Evolutionary conservation across 1,284 basidiomycete genomes (phyloP).

Genomic region (Cryptococcus amylolentus): DNA sequence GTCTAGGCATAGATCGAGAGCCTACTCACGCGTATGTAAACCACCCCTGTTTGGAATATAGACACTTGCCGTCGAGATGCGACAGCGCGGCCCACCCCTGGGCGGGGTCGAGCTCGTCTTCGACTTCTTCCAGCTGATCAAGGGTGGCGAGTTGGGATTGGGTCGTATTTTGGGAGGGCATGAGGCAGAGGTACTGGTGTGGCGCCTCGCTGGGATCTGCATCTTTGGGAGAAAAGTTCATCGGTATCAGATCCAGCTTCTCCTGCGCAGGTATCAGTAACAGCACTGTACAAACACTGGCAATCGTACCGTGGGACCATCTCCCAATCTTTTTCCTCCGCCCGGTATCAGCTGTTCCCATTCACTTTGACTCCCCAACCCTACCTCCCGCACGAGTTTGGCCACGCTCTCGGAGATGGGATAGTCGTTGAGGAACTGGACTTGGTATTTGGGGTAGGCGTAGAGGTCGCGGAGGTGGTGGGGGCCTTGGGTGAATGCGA

Average conservation of each 20-base stretch:
- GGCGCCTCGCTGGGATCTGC: slow-evolving; percentile 4
- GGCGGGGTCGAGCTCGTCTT: slow-evolving; percentile 41
- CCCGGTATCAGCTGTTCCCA: slow-evolving; percentile 61
- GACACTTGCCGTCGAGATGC: slow-evolving; percentile 50
- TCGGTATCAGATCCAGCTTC: slow-evolving; percentile 27
- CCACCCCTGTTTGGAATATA: slow-evolving; percentile 61
- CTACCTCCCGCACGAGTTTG: slow-evolving; percentile 63
- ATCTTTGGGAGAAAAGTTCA: slow-evolving; percentile 27
- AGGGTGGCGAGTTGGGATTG: slow-evolving; percentile 17
- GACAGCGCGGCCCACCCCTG: slow-evolving; percentile 46
- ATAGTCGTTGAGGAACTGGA: slow-evolving; percentile 73
- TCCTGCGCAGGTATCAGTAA: slow-evolving; percentile 5
- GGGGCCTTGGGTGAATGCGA: slow-evolving; percentile 19
- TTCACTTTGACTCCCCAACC: slow-evolving; percentile 66
- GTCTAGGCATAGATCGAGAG: background rate
- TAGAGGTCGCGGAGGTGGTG: slow-evolving; percentile 60
- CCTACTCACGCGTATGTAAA: slow-evolving; percentile 73
- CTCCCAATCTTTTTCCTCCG: slow-evolving; percentile 50
- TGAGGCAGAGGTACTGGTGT: slow-evolving; percentile 43
- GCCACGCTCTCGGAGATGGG: slow-evolving; percentile 74
- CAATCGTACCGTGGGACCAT: slow-evolving; percentile 7
- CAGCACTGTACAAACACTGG: background rate
- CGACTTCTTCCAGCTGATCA: slow-evolving; percentile 23
- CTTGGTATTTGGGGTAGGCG: slow-evolving; percentile 78
- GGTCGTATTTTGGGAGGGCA: slow-evolving; percentile 36